These are phyloP conservation scores for Aspergillus ellipticus DNA, from an alignment of 495 filamentous ascomycete genomes.

Conservation along the genomic window DNA sequence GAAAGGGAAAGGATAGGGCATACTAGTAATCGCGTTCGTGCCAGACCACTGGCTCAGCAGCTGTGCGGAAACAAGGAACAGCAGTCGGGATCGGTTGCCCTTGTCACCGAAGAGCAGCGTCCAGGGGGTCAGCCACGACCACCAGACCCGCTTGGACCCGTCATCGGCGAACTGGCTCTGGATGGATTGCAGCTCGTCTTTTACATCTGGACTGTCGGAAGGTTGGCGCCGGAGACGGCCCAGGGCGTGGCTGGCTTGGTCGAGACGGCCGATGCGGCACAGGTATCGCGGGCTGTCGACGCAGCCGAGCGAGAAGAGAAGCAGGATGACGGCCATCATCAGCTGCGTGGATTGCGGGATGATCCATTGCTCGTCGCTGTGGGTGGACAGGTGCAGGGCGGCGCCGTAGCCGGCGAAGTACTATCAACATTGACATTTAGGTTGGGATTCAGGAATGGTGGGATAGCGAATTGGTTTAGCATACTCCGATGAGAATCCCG, in stretches of 20 bases:
- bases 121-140: slow-evolving; percentile 40
- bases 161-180: slow-evolving; percentile 45
- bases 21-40: slow-evolving; percentile 47
- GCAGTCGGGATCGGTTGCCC: slow-evolving; percentile 51
- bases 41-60: slow-evolving; percentile 60
- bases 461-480: not conserved
- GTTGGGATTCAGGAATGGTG: not conserved
- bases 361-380: slow-evolving; percentile 44
- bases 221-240: slow-evolving; percentile 47
- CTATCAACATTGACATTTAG: not conserved
- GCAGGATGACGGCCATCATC: slow-evolving; percentile 54
- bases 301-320: slow-evolving; percentile 48
- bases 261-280: slow-evolving; percentile 39
- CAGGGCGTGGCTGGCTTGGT: slow-evolving; percentile 41
- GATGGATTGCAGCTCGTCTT: slow-evolving; percentile 48
- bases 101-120: slow-evolving; percentile 48
- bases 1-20: not conserved
- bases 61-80: slow-evolving; percentile 46
- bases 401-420: slow-evolving; percentile 46
- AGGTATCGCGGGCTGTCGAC: slow-evolving; percentile 57
- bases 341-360: slow-evolving; percentile 57
- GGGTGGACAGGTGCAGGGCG: slow-evolving; percentile 48
- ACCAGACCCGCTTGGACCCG: slow-evolving; percentile 39
- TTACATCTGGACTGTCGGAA: slow-evolving; percentile 45
- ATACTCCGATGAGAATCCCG: slow-evolving; percentile 52